Base-by-base conservation (phyloP, 495 filamentous ascomycete species). In the Parathielavia hyrcaniae region DNA sequence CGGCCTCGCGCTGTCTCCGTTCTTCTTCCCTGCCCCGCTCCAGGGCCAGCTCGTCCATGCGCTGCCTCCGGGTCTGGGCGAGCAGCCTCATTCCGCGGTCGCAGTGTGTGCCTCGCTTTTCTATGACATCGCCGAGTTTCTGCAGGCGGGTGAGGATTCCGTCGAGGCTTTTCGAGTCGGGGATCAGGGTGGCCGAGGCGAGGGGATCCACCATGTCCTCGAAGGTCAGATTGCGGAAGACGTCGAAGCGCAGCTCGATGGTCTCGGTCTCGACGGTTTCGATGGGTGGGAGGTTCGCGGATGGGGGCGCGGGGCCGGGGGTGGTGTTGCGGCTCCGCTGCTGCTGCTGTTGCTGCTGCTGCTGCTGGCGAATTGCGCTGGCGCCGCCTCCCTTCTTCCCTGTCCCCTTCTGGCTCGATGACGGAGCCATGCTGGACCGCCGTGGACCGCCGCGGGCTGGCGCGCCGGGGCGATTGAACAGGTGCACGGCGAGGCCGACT, bases 311-410 rank as follows among this genome's bases (percentile, higher is more conserved):
- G 61, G 77, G 81, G 40, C 86, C 87, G 39, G 90, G 90, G 4
- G 90, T 95, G 12, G 89, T 91, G 71, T 93, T 92, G 64, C 90
- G 86, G 66, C 88, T 92, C 55, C 86, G 84, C 64, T 88, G 88
- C 60, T 67, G 67, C 32, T 69, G 67, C 44, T 67, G 64, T 35
- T 68, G 67, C 49, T 69, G 83, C 60, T 88, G 87, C 59, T 65
- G 63, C 32, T 67, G 65, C 38, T 69, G 65, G 48, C 83, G 85
- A 56, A 89, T 85, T 48, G 76, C 80, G 63, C 85, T 84, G 57
- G 84, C 72, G 54, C 75, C 72, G 54, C 75, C 77, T 58, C 72
- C 77, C 64, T 83, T 84, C 80, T 90, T 90, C 62, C 86, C 81
- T 60, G 89, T 90, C 58, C 88, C 86, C 72, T 91, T 91, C 67